Base-by-base conservation (phyloP, 768 basidiomycete genomes). In the Termitomyces eurrhizus region DNA sequence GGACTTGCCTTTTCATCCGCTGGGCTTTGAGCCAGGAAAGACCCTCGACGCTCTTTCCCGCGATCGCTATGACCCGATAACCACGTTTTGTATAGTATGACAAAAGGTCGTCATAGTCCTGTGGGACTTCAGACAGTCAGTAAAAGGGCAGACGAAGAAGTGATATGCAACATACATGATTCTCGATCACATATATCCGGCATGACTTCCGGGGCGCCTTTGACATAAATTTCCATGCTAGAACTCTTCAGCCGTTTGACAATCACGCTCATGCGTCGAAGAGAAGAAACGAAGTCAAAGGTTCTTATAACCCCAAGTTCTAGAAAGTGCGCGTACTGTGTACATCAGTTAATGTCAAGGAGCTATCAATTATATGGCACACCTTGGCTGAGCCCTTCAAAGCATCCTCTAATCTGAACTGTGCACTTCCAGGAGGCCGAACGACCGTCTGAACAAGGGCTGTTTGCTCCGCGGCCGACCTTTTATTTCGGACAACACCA, bases 121-220 rank as follows among this genome's bases (percentile, higher is more conserved):
- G 83, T 0, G 97, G 97, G 69, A 99, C 96, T 99, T 57, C 29
- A 21, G 12, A 36, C 18, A 50, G 12, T 24, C 62, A 61, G 60
- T n/a, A 49, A 62, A 37, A 39, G 49, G 60, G 16, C 24, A 41
- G 14, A 60, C 32, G 26, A 49, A 12, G 24, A 7, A 35, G 42
- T 8, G 55, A 32, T 37, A 46, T 7, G n/a, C 14, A 50, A 78
- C 94, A 66, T 67, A 98, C 96, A 88, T n/a, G 95, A 92, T 55
- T 89, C 84, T 62, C 81, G 87, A 57, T 95, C 90, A 71, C 97
- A 99, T 59, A 99, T 98, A 45, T 95, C 95, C 7, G 75, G 72
- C 95, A 99, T 98, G 58, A 98, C 93, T 73, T 99, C 97, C 0
- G 97, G 97, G 2, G 97, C 97, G n/a, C 97, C 97, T 70, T 99